Evolutionary conservation across 2,329 filamentous ascomycete genomes (phyloP).

Genomic region (Exophiala calicioides): DNA sequence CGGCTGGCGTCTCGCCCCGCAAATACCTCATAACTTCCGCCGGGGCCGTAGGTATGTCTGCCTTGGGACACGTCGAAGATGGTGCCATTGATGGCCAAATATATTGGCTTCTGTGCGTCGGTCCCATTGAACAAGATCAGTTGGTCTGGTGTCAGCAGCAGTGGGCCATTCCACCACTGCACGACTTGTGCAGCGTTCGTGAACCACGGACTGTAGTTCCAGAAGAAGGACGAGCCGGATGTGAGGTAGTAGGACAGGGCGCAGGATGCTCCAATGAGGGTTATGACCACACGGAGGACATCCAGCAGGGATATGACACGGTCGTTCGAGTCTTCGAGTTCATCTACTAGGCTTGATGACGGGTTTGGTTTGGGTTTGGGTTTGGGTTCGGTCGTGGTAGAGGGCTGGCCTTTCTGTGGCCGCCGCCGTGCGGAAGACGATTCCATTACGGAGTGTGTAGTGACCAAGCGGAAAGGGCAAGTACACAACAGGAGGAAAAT

Average conservation of each 20-base stretch:
- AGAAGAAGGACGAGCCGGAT: conserved; percentile 67
- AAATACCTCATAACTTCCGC: conserved; percentile 84
- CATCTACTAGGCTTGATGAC: conserved; percentile 5
- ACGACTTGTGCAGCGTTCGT: conserved; percentile 61
- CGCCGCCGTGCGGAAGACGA: conserved; percentile 17
- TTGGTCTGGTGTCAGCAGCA: conserved; percentile 72
- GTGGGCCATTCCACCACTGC: conserved; percentile 59
- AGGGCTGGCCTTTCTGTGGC: conserved; percentile 5
- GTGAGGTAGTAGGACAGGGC: conserved; percentile 77
- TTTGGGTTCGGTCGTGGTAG: conserved; percentile 3
- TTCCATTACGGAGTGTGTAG: conserved; percentile 10
- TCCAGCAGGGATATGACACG: conserved; percentile 58
- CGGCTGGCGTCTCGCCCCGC: conserved; percentile 82
- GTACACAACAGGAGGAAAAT: not conserved
- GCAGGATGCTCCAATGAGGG: conserved; percentile 65
- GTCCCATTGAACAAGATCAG: conserved; percentile 75
- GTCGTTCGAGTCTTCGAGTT: conserved; percentile 22
- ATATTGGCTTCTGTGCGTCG: conserved; percentile 74
- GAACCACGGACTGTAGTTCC: conserved; percentile 67
- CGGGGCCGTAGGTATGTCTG: conserved; percentile 69
- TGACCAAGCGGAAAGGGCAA: not conserved
- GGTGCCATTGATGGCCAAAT: conserved; percentile 76
- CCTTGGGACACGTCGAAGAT: conserved; percentile 65
- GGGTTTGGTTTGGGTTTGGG: no score
- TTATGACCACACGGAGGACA: conserved; percentile 67